Evolutionary conservation across 768 basidiomycete genomes (phyloP).

Genomic region (Tubosaeta sp.): DNA sequence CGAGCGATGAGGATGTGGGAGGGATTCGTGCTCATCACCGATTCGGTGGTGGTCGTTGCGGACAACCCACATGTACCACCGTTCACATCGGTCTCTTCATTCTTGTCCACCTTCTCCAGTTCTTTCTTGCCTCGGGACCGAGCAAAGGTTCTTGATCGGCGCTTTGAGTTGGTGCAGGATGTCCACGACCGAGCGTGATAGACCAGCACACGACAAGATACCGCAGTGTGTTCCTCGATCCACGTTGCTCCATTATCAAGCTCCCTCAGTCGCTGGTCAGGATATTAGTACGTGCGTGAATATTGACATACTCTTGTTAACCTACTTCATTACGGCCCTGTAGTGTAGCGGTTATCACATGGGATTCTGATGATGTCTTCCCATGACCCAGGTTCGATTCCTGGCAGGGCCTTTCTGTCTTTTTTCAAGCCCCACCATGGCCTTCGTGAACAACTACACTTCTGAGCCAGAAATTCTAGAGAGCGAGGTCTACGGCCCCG

Average conservation of each 20-base stretch:
- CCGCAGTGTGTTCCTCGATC: no score
- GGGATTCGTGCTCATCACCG: constrained; percentile 46
- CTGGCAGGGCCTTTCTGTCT: constrained; percentile 24
- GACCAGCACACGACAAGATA: no score
- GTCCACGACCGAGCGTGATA: no score
- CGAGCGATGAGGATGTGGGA: constrained; percentile 87
- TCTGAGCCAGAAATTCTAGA: constrained; percentile 10
- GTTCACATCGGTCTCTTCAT: background rate
- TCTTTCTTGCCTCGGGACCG: background rate
- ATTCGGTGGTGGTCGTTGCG: background rate
- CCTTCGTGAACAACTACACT: constrained; percentile 18
- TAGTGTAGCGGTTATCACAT: constrained; percentile 42
- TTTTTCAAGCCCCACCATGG: constrained; percentile 5
- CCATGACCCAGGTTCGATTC: constrained; percentile 31
- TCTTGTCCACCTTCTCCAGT: background rate
- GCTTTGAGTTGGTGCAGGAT: no score
- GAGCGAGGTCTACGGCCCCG: constrained; percentile 18
- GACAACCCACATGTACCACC: background rate
- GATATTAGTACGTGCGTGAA: no score
- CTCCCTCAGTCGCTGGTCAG: no score
- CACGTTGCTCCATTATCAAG: no score
- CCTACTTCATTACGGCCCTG: constrained; percentile 12
- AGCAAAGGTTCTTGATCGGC: background rate
- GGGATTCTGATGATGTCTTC: constrained; percentile 35
- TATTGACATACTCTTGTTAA: no score